phyloP scores from a whole-genome alignment of 164 flowering plant species.

The Piper longum region DNA sequence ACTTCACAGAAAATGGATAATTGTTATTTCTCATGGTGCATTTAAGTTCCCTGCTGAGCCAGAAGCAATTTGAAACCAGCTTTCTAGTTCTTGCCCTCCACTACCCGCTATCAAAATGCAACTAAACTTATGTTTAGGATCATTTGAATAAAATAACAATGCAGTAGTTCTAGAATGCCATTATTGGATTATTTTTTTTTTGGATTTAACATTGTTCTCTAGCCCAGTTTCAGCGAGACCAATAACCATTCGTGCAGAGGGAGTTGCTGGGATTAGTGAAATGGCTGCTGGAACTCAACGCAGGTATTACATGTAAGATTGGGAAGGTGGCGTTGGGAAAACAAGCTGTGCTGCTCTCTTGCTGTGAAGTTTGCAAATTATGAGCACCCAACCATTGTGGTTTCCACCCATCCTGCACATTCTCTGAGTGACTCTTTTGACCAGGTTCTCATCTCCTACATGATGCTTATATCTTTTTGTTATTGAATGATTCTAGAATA shows the following conservation, averaged over 20 bases:
- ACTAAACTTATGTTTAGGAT: too few species aligned
- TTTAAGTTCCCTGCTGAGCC: too few species aligned
- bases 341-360: conserved; percentile 97
- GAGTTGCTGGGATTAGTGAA: conserved; percentile 56
- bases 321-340: conserved; percentile 97
- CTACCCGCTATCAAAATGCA: too few species aligned
- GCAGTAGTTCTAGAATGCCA: too few species aligned
- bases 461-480: background rate
- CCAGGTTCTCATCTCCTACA: conserved; percentile 31
- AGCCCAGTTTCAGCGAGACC: conserved; percentile 46
- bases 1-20: too few species aligned
- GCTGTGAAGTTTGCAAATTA: conserved; percentile 82
- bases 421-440: conserved; percentile 97
- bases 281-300: conserved; percentile 58
- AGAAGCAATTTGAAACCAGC: too few species aligned
- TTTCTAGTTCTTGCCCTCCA: too few species aligned
- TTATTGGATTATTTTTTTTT: too few species aligned
- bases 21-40: too few species aligned
- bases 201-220: background rate
- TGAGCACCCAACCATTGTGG: conserved; percentile 86
- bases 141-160: too few species aligned
- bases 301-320: conserved; percentile 83
- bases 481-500: too few species aligned
- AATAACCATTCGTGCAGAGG: conserved; percentile 59
- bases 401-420: conserved; percentile 98